A percentile compares a stretch with the other conserved stretches of the same genome.
phyloP scores from a whole-genome alignment of 208 protist genomes.

The Lotmaria passim region DNA sequence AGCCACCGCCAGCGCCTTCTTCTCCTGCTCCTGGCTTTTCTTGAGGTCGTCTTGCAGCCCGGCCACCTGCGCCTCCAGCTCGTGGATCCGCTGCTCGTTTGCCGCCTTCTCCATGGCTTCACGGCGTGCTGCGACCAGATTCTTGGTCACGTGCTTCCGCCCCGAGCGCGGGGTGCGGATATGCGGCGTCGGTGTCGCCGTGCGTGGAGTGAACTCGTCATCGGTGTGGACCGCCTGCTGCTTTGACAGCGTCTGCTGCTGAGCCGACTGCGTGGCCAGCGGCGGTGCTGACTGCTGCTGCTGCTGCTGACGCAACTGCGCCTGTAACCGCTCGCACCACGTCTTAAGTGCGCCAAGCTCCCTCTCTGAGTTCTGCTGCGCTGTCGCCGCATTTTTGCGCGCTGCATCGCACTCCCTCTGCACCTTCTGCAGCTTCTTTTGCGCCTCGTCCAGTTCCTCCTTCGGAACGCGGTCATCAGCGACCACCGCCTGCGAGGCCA shows the following conservation, averaged over 20 bases:
- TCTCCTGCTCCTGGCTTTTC: constrained; percentile 22
- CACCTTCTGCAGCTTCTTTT: constrained; percentile 31
- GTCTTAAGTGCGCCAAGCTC: constrained; percentile 57
- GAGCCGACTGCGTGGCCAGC: neutral
- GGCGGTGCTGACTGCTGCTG: constrained; percentile 2
- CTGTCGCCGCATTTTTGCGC: constrained; percentile 17
- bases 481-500: constrained; percentile 41
- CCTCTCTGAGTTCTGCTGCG: constrained; percentile 31
- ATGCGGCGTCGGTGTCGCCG: constrained; percentile 20
- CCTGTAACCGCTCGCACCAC: constrained; percentile 54
- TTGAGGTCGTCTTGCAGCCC: constrained; percentile 35
- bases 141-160: constrained; percentile 26
- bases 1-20: constrained; percentile 8
- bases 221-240: constrained; percentile 6
- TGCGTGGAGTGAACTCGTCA: constrained; percentile 35
- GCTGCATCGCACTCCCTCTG: constrained; percentile 25
- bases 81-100: constrained; percentile 19
- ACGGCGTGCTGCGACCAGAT: constrained; percentile 4
- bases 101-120: constrained; percentile 37
- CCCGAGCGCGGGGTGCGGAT: constrained; percentile 28
- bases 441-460: constrained; percentile 37
- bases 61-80: constrained; percentile 40
- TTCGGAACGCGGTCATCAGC: constrained; percentile 31
- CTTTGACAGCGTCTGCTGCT: neutral
- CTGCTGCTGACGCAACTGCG: constrained; percentile 34